Evolutionary conservation across 139 green algal species (phyloP).

Genomic region (Penium margaritaceum): DNA sequence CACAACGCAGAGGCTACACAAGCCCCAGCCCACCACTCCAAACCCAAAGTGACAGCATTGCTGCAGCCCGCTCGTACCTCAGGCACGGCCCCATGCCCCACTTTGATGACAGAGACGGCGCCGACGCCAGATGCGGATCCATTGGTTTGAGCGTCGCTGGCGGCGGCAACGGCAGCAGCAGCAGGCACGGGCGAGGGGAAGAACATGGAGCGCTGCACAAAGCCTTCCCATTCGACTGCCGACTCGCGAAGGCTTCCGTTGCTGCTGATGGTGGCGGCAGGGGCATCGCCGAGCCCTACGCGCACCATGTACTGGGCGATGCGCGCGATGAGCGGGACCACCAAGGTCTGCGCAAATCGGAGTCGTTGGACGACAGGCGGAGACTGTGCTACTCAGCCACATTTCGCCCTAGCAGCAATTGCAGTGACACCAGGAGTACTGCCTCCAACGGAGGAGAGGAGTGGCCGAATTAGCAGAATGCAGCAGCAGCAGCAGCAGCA

Average conservation of each 20-base stretch:
- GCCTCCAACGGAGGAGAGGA: no score
- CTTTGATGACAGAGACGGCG: no score
- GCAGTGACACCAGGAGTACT: no score
- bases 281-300: neutral
- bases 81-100: neutral
- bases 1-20: no score
- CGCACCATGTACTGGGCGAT: conserved; percentile 9
- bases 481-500: neutral
- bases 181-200: neutral
- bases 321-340: conserved; percentile 11
- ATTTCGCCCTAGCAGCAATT: no score
- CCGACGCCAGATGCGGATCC: no score
- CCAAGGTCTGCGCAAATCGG: neutral
- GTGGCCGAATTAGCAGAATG: neutral
- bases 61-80: neutral
- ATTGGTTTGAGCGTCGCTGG: no score
- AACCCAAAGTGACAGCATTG: no score
- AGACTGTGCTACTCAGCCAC: neutral
- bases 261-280: no score
- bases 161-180: neutral
- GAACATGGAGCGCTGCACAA: neutral
- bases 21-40: no score
- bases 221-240: no score
- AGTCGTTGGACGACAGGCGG: neutral
- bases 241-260: neutral